Evolutionary conservation across 108 stramenopile genomes (phyloP), one percentile per base, ranked within the genome.

Genomic region (Craspedostauros australis): DNA sequence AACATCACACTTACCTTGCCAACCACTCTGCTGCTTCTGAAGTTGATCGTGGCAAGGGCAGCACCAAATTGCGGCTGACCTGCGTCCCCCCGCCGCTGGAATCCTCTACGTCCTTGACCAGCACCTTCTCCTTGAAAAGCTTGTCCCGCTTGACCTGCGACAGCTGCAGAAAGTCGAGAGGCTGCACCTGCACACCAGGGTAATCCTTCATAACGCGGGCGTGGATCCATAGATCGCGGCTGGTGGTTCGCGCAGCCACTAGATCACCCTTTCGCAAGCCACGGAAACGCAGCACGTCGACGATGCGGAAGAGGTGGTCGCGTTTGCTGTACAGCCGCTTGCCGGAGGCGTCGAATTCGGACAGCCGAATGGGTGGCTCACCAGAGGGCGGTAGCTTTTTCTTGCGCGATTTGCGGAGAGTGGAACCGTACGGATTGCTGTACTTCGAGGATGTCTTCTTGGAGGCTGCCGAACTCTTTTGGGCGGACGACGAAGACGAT

Each of bases 1-100:
- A n/a, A n/a, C n/a, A n/a, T n/a, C n/a, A 36, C 9, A 36, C 34
- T 8, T 40, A 54, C 38, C 73, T 51, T 14, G 43, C 40, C 7
- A 62, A 54, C 87, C 83, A 88, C 21, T 84, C 79, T 31, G 76
- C 73, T 12, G 80, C 82, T 58, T 88, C 87, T 0, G 58, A 46
- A 34, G 48, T 63, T 7, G 50, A 66, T 19, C 78, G 57, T 1
- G 87, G 80, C 55, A 88, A 61, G 23, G 87, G 87, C 43, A 88
- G 60, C 29, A 88, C 65, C 5, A 75, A 34, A 8, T 66, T 55
- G 53, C 86, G 51, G 18, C 52, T 31, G 3, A 77, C 70, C 19
- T 57, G 48, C 14, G 50, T 59, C 29, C 32, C 54, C n/a, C 32
- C 47, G 1, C 55, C 72, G 25, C 68, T 64, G 30, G 72, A 65